These are phyloP conservation scores for Raffaelea deltoideospora DNA, from an alignment of 2,329 filamentous ascomycete species.

Conservation along the genomic window DNA sequence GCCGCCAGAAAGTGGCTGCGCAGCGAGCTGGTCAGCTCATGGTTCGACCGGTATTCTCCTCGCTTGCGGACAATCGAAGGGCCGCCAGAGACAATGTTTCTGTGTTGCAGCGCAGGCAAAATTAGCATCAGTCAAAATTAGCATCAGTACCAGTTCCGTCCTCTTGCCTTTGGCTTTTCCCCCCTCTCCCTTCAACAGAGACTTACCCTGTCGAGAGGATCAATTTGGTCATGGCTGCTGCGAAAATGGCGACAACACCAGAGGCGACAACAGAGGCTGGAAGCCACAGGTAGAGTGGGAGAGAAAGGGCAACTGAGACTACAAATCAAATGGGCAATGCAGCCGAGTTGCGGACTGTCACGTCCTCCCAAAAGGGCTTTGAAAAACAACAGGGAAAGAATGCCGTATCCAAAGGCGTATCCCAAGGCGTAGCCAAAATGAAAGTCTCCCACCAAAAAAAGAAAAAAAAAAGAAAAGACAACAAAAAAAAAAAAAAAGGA, in stretches of 20 bases:
- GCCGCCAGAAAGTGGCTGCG: conserved; percentile 68
- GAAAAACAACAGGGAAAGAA: too few relatives aligned
- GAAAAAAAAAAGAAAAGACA: neutral
- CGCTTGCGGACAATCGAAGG: conserved; percentile 73
- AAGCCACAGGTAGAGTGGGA: too few relatives aligned
- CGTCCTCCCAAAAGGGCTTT: too few relatives aligned
- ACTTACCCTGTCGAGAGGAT: conserved; percentile 1
- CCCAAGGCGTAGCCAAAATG: neutral
- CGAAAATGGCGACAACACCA: too few relatives aligned
- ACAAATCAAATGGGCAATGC: too few relatives aligned
- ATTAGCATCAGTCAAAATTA: too few relatives aligned
- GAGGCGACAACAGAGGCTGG: too few relatives aligned
- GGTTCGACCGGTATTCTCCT: conserved; percentile 69
- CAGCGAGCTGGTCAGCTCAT: conserved; percentile 80
- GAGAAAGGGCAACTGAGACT: too few relatives aligned
- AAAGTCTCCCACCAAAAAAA: neutral
- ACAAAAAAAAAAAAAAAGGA: neutral
- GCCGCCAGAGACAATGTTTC: conserved; percentile 74
- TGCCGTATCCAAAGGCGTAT: too few relatives aligned
- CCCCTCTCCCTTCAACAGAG: neutral
- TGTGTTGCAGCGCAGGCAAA: conserved; percentile 18
- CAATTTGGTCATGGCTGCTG: neutral
- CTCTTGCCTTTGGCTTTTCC: conserved; percentile 17
- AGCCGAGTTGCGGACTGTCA: too few relatives aligned
- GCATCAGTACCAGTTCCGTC: conserved; percentile 61